A percentile compares a stretch with the other conserved stretches of the same genome.
These are phyloP conservation scores for Oldenlandia corymbosa DNA, from an alignment of 257 asterid species.

Conservation along the genomic window DNA sequence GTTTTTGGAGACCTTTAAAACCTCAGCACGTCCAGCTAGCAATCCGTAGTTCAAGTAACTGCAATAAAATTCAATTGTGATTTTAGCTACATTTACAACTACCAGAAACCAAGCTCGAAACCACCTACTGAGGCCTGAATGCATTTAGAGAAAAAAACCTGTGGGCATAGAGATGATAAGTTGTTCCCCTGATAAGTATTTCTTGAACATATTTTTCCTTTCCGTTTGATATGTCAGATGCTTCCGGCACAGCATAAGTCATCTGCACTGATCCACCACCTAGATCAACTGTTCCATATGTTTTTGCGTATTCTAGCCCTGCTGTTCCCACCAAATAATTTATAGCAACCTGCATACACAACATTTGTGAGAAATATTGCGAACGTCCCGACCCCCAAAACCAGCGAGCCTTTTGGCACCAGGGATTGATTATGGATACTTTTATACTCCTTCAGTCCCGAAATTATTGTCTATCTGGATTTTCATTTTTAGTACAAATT, in stretches of 20 bases:
- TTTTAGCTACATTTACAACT: no score
- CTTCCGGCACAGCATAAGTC: slow-evolving; percentile 75
- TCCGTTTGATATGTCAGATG: slow-evolving; percentile 40
- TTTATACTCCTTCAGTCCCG: no score
- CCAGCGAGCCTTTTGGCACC: no score
- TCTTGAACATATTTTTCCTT: slow-evolving; percentile 63
- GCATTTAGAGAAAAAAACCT: slow-evolving; percentile 33
- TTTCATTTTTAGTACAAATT: no score
- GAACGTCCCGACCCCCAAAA: no score
- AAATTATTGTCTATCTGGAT: no score
- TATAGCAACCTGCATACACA: slow-evolving; percentile 47
- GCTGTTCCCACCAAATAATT: slow-evolving; percentile 67
- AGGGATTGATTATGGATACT: no score
- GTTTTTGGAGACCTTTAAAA: slow-evolving; percentile 48
- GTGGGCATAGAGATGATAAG: slow-evolving; percentile 62
- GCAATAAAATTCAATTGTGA: background rate
- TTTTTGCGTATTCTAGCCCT: slow-evolving; percentile 48
- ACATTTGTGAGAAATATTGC: no score
- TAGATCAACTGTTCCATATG: slow-evolving; percentile 75
- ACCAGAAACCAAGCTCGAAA: no score
- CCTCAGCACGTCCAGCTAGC: slow-evolving; percentile 78
- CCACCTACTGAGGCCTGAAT: background rate
- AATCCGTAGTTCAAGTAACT: slow-evolving; percentile 81
- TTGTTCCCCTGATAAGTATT: slow-evolving; percentile 53
- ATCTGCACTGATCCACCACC: slow-evolving; percentile 92